These are phyloP conservation scores for Porpolomopsis calyptriformis DNA, from an alignment of 768 basidiomycete species.

Conservation along the genomic window DNA sequence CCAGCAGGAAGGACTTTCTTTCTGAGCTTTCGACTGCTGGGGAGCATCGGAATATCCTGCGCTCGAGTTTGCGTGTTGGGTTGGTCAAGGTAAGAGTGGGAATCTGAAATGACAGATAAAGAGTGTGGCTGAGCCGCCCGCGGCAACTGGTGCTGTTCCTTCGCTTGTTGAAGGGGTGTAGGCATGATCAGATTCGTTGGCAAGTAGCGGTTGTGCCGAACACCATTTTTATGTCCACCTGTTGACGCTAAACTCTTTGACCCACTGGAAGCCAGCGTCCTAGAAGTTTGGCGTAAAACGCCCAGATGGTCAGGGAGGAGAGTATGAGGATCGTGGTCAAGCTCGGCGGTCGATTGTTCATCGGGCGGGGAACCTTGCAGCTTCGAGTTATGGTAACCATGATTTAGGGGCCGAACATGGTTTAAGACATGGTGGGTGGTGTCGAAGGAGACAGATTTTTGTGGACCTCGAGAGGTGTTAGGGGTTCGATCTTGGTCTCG, in stretches of 20 bases:
- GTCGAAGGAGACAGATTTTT: too few species aligned
- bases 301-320: neutral
- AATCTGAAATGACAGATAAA: conserved; percentile 1
- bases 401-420: neutral
- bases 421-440: neutral
- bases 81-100: conserved; percentile 4
- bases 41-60: conserved; percentile 15
- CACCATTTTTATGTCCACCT: conserved; percentile 11
- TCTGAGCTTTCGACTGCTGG: conserved; percentile 18
- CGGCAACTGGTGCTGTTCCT: neutral
- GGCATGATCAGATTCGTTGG: conserved; percentile 71
- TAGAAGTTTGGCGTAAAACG: neutral
- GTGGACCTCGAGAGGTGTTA: too few species aligned
- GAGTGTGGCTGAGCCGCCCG: conserved; percentile 10
- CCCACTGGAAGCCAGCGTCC: neutral
- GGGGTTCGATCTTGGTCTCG: too few species aligned
- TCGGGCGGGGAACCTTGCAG: neutral
- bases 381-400: neutral
- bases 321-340: neutral
- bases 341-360: neutral
- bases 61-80: conserved; percentile 5
- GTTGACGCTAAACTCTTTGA: conserved; percentile 6
- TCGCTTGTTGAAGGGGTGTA: conserved; percentile 43
- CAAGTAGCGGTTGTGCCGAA: conserved; percentile 26
- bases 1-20: conserved; percentile 16